phyloP scores from a whole-genome alignment of 345 rosid genomes.

The Boechera divaricarpa region DNA sequence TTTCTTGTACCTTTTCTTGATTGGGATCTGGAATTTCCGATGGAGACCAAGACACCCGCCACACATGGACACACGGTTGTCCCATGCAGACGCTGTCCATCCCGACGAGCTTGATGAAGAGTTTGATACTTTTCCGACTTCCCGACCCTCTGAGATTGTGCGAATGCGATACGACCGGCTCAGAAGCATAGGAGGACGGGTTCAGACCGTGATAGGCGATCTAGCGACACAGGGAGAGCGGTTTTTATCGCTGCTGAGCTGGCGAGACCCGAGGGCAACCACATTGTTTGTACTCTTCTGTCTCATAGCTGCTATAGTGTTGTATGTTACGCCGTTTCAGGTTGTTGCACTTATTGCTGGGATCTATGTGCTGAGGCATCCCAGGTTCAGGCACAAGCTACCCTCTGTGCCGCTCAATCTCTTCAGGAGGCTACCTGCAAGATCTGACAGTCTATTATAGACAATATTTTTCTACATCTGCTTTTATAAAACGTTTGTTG shows the following conservation, averaged over 20 bases:
- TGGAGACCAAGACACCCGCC: conserved; percentile 96
- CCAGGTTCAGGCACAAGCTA: conserved; percentile 85
- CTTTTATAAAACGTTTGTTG: conserved; percentile 25
- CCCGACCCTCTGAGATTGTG: conserved; percentile 68
- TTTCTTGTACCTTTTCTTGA: conserved; percentile 87
- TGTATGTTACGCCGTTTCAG: conserved; percentile 91
- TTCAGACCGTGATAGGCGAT: conserved; percentile 96
- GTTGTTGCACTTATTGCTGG: conserved; percentile 73
- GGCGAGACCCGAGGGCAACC: conserved; percentile 98
- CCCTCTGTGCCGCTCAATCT: conserved; percentile 88
- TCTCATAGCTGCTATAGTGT: conserved; percentile 76
- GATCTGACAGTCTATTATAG: conserved; percentile 94
- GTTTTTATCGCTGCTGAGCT: conserved; percentile 81
- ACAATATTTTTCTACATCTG: conserved; percentile 26
- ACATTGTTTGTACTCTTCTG: conserved; percentile 86
- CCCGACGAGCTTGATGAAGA: conserved; percentile 98
- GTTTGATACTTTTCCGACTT: conserved; percentile 88
- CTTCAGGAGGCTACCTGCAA: conserved; percentile 93
- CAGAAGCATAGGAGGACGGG: conserved; percentile 89
- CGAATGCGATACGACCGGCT: conserved; percentile 90
- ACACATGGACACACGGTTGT: conserved; percentile 91
- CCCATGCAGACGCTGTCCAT: conserved; percentile 84
- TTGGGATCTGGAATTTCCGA: conserved; percentile 91
- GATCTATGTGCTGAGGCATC: conserved; percentile 83
- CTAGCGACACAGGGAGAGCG: conserved; percentile 95